Percentiles rank a stretch among this genome's conserved stretches.
phyloP scores from a whole-genome alignment of 164 flowering plant species.

The Annona squamosa region DNA sequence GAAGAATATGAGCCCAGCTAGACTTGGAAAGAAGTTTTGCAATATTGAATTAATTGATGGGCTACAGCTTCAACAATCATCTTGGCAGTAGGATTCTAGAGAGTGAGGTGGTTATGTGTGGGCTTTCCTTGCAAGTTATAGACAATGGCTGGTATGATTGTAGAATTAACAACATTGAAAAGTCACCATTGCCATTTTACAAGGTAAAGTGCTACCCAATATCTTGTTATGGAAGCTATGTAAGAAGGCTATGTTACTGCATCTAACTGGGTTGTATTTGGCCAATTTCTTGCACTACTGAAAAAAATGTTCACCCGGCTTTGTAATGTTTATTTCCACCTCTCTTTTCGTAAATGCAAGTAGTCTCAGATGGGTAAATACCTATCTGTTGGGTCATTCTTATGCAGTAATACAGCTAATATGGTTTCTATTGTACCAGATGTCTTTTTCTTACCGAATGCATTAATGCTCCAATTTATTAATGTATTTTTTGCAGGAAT shows the following conservation, averaged over 20 bases:
- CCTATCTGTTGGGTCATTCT: not conserved
- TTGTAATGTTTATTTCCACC: not conserved
- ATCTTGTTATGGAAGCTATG: not conserved
- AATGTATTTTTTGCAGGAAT: constrained; percentile 53
- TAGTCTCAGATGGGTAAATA: not conserved
- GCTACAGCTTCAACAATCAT: not conserved
- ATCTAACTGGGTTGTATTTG: not conserved
- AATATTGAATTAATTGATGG: no score
- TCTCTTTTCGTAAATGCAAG: not conserved
- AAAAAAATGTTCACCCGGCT: not conserved
- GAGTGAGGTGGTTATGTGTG: not conserved
- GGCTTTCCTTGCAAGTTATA: not conserved
- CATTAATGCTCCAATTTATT: not conserved
- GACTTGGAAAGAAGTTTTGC: no score
- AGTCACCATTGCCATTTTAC: not conserved
- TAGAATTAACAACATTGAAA: not conserved
- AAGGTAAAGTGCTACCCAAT: not conserved
- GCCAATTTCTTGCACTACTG: not conserved
- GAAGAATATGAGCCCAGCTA: no score
- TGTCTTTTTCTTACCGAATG: no score
- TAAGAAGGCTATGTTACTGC: not conserved
- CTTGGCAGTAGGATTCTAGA: not conserved
- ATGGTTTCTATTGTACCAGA: no score
- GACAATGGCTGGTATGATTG: not conserved
- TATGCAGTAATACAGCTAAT: not conserved